Base-by-base conservation (phyloP, 2,329 filamentous ascomycete genomes). In the Penicillium sp. region DNA sequence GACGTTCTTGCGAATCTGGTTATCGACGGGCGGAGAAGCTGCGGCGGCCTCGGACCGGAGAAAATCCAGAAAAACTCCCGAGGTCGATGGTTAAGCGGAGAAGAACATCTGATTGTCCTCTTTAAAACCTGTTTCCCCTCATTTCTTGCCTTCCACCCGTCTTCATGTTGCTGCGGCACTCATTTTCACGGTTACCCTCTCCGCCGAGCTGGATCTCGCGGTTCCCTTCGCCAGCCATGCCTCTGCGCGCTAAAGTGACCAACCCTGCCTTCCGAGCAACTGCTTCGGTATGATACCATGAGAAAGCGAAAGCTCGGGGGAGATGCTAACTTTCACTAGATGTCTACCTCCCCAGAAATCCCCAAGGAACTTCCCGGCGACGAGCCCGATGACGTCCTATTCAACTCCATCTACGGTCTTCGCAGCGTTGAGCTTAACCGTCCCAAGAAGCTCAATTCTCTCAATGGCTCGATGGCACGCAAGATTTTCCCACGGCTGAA, bases 351-450 rank as follows among this genome's bases (percentile, higher is more conserved):
- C 15, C 44, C 66, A 23, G 60, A 67, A 29, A 58, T 66, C 33
- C 66, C 70, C 59, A 81, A 78, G 65, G 80, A 86, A 61, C 76
- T 81, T 46, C 77, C 79, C 23, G 80, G 75, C 50, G 89, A 96
- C 71, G 84, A 90, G 46, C 78, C 85, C 55, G 85, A 95, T 68
- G 93, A 98, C 81, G 93, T 98, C 59, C 78, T 95, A 53, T 98
- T 98, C 79, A 84, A 83, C 72, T 89, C 83, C 66, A 80, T 87
- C 62, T 95, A 93, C 72, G 93, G 93, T 56, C 81, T 97, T 44
- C 88, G 93, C 55, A 90, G 87, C 60, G 85, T 98, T 66, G 87
- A 95, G 75, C 87, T 98, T 60, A 98, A 98, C 77, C 85, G 93
- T 51, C 93, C 92, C 5, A 79, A 81, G 66, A 95, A 96, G 76